Conservation (phyloP, 2,329 filamentous ascomycete genomes). For the Rhynchosporium graminicola region DNA sequence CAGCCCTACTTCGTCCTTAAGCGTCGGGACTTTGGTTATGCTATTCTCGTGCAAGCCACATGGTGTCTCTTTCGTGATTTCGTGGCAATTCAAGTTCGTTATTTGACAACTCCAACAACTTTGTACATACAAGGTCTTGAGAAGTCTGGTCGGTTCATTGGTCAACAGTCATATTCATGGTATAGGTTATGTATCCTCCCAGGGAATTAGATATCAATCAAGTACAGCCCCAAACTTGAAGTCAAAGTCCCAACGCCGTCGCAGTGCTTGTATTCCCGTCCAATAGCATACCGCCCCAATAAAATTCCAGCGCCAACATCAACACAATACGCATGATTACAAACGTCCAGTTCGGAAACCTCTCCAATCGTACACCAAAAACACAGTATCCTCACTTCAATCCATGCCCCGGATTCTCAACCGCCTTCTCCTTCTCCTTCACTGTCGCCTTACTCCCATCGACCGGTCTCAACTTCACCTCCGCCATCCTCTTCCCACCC, state of each 20-base stretch:
- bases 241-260: constrained; percentile 16
- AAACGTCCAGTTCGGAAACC: neutral
- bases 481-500: constrained; percentile 61
- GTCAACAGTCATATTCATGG: neutral
- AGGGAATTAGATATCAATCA: neutral
- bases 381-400: constrained; percentile 11
- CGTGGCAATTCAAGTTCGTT: no score
- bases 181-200: neutral
- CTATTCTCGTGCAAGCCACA: no score
- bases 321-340: no score
- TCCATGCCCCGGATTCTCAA: constrained; percentile 12
- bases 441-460: constrained; percentile 5
- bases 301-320: constrained; percentile 16
- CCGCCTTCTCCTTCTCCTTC: constrained; percentile 2
- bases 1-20: no score
- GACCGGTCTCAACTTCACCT: constrained; percentile 15
- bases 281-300: neutral
- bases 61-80: no score
- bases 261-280: constrained; percentile 20
- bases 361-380: neutral
- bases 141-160: neutral
- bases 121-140: no score
- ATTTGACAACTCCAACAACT: no score
- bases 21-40: no score
- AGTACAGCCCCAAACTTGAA: neutral